phyloP scores from a whole-genome alignment of 495 filamentous ascomycete genomes.

The Daldinia grandis region DNA sequence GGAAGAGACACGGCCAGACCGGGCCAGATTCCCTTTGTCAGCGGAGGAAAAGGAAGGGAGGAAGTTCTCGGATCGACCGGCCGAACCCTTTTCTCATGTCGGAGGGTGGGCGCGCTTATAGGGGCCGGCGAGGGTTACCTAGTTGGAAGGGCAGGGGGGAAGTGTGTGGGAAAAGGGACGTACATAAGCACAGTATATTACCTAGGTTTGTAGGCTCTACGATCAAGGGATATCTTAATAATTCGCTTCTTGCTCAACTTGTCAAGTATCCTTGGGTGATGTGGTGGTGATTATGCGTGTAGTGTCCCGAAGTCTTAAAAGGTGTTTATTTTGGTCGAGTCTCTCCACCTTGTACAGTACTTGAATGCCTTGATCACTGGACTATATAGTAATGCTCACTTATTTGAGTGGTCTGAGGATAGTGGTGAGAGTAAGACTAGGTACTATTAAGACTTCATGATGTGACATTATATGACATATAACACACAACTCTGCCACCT shows the following conservation, averaged over 20 bases:
- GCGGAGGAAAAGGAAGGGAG: background rate
- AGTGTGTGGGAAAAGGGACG: slow-evolving; percentile 5
- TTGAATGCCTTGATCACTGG: background rate
- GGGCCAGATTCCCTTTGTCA: background rate
- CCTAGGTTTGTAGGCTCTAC: slow-evolving; percentile 27
- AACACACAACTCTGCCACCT: background rate
- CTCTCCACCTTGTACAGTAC: background rate
- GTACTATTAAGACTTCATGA: background rate
- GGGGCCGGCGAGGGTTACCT: background rate
- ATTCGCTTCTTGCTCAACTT: slow-evolving; percentile 31
- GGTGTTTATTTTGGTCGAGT: background rate
- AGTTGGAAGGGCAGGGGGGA: background rate
- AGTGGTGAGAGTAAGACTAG: background rate
- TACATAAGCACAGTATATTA: slow-evolving; percentile 16
- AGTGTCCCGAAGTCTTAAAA: background rate
- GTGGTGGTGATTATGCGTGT: background rate
- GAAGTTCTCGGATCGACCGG: background rate
- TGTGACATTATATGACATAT: background rate
- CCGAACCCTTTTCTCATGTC: slow-evolving; percentile 15
- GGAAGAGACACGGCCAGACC: background rate
- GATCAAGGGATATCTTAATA: slow-evolving; percentile 25
- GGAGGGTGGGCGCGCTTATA: background rate
- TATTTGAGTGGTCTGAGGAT: background rate
- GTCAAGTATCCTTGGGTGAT: slow-evolving; percentile 3
- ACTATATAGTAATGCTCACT: background rate